Evolutionary conservation across 495 filamentous ascomycete genomes (phyloP).

Genomic region (Haplographium delicatum): DNA sequence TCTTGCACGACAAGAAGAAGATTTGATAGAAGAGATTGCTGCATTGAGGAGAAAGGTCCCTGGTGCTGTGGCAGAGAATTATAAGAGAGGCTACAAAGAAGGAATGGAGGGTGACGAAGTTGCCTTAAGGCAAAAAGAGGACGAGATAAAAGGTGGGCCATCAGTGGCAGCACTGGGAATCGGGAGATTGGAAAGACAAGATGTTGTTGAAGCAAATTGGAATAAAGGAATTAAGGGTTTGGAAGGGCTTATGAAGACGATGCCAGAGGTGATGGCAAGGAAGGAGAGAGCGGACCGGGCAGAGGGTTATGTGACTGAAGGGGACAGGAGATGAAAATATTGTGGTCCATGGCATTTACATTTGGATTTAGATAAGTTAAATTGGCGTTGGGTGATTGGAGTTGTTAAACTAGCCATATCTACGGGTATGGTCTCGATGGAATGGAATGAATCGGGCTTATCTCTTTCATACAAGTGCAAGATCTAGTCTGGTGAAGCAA

Average conservation of each 20-base stretch:
- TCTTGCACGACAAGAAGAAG: slow-evolving; percentile 66
- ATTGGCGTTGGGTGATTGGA: too few species aligned
- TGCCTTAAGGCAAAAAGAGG: slow-evolving; percentile 19
- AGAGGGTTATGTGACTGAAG: slow-evolving; percentile 47
- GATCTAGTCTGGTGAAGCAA: background rate
- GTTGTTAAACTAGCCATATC: too few species aligned
- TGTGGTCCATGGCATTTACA: too few species aligned
- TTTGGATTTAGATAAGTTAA: too few species aligned
- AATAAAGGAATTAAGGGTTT: slow-evolving; percentile 46
- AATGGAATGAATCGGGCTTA: background rate
- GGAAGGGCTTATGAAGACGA: slow-evolving; percentile 48
- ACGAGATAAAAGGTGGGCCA: slow-evolving; percentile 15
- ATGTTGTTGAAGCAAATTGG: slow-evolving; percentile 45
- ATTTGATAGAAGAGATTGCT: slow-evolving; percentile 67
- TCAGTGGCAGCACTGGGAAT: slow-evolving; percentile 1
- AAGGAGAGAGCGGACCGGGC: slow-evolving; percentile 72
- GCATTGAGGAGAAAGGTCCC: slow-evolving; percentile 66
- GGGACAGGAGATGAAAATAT: slow-evolving; percentile 8
- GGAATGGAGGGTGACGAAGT: slow-evolving; percentile 23
- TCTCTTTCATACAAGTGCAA: background rate
- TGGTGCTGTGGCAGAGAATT: slow-evolving; percentile 41
- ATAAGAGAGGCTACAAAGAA: slow-evolving; percentile 28
- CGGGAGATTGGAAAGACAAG: slow-evolving; percentile 39
- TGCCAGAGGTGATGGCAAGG: slow-evolving; percentile 68
- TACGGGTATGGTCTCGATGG: background rate